A percentile compares a stretch with the other conserved stretches of the same genome.
Evolutionary conservation across 1,139 yeast species (phyloP).

Genomic region (Keqinozyma sinolaborantium): DNA sequence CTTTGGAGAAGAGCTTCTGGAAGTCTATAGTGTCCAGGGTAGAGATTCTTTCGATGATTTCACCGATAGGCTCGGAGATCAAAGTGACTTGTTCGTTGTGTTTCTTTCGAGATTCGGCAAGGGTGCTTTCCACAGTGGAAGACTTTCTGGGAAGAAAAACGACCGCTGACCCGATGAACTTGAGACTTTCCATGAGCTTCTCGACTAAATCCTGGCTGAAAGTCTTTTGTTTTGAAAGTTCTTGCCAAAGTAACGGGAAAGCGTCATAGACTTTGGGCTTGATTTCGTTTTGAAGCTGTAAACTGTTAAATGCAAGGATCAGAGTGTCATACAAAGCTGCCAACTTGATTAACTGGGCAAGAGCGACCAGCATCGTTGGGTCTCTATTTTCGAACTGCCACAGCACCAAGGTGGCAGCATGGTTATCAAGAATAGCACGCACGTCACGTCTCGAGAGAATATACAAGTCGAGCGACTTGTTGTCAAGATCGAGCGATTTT

Average conservation of each 20-base stretch:
- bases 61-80: constrained; percentile 19
- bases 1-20: constrained; percentile 22
- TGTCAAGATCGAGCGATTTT: constrained; percentile 1
- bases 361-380: constrained; percentile 3
- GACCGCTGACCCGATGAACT: constrained; percentile 40
- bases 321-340: constrained; percentile 56
- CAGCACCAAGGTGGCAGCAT: constrained; percentile 19
- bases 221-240: constrained; percentile 23
- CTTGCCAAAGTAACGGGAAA: constrained; percentile 46
- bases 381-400: constrained; percentile 10
- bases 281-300: constrained; percentile 34
- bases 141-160: constrained; percentile 26
- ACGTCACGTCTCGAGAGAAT: constrained; percentile 25
- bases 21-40: constrained; percentile 43
- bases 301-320: constrained; percentile 52
- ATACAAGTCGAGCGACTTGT: constrained; percentile 11
- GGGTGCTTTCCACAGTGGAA: constrained; percentile 15
- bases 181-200: constrained; percentile 38
- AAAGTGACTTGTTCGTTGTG: constrained; percentile 30
- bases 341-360: constrained; percentile 33
- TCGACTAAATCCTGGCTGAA: constrained; percentile 15
- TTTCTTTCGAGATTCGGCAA: constrained; percentile 21
- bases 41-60: constrained; percentile 31
- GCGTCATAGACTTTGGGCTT: constrained; percentile 41
- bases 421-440: constrained; percentile 31